Base-by-base conservation (phyloP, 257 asterid genomes). In the Paulownia fortunei region DNA sequence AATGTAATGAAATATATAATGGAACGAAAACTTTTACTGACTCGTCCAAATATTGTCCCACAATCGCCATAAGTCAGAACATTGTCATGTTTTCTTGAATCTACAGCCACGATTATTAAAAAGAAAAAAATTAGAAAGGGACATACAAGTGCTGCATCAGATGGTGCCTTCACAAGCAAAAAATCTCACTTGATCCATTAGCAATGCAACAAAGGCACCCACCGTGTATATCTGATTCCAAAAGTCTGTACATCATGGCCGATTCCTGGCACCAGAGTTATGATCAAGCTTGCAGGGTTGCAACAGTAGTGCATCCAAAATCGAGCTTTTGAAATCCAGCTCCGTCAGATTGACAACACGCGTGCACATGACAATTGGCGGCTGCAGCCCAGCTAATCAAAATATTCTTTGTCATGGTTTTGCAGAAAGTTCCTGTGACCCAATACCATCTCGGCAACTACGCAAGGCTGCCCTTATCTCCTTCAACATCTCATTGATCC, bases 381-480 rank as follows among this genome's bases (percentile, higher is more conserved):
- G 60, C 23, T 13, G 60, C 10, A 11, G 72, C 63, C 34, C 7
- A 12, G 3, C 27, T 69, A 30, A 42, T 23, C 37, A 6, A 1
- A 42, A 23, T 21, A 46, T 44, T n/a, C 44, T 30, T 62, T 11
- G 19, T 47, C 77, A 32, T 56, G 67, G 60, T 63, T 68, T 24
- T 47, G 77, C 68, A 8, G 44, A 58, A 42, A 74, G 24, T 47
- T 75, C 65, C 11, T 36, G 58, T 36, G 69, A 76, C 60, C 72
- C 81, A 49, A 65, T 49, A 36, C 16, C 12, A 71, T 82, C 86
- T 37, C 82, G 82, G 79, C 92, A 91, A 32, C 75, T 77, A n/a
- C 89, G 91, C 72, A 91, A 76, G 68, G 87, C 97, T 4, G 88
- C 91, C 71, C 96, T 80, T 76, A 91, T 91, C 76, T 86, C 96